Evolutionary conservation across 1,284 basidiomycete species (phyloP).

Genomic region (Sphaerobolus stellatus): DNA sequence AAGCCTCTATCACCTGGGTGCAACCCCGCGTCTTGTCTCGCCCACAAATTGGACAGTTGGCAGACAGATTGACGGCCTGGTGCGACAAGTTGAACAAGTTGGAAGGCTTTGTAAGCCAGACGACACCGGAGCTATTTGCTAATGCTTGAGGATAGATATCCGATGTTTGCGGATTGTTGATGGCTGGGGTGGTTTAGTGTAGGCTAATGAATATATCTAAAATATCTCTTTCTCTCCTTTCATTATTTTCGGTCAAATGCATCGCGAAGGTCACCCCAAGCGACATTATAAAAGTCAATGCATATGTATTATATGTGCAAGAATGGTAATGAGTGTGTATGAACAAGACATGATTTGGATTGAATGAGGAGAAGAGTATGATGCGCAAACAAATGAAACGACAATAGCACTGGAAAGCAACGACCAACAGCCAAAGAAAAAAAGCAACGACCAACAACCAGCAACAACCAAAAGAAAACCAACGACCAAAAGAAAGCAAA

Average conservation of each 20-base stretch:
- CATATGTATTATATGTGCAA: background rate
- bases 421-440: no score
- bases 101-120: no score
- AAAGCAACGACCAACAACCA: no score
- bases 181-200: no score
- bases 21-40: slow-evolving; percentile 94
- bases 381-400: no score
- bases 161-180: no score
- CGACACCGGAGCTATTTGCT: slow-evolving; percentile 5
- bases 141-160: background rate
- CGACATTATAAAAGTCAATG: slow-evolving; percentile 2
- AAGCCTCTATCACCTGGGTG: slow-evolving; percentile 92
- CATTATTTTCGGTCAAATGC: background rate
- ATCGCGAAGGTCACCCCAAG: background rate
- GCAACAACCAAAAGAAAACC: no score
- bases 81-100: no score
- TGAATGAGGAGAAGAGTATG: no score
- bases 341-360: no score
- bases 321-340: background rate
- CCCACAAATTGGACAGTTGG: slow-evolving; percentile 81
- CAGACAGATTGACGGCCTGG: slow-evolving; percentile 79
- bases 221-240: background rate
- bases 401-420: no score
- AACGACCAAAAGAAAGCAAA: no score
- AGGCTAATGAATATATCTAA: background rate